phyloP scores from a whole-genome alignment of 331 rosid species.

The Pyrus hybrid region DNA sequence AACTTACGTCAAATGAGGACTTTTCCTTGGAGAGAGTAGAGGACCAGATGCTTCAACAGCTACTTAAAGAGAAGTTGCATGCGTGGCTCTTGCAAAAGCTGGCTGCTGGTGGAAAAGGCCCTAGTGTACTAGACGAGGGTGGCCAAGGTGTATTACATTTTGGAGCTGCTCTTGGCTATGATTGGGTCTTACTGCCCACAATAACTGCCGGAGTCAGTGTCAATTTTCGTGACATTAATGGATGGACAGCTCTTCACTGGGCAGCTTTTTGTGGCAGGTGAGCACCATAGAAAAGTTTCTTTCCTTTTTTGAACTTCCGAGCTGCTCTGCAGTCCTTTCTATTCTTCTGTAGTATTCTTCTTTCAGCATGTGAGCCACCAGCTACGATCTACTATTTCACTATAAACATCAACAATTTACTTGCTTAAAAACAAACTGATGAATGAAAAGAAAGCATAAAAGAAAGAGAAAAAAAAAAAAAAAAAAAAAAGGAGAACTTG shows the following conservation, averaged over 20 bases:
- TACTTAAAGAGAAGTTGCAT: slow-evolving; percentile 57
- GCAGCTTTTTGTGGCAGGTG: slow-evolving; percentile 90
- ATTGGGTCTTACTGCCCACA: slow-evolving; percentile 81
- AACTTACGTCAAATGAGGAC: slow-evolving; percentile 32
- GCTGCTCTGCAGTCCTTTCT: neutral
- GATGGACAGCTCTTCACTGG: slow-evolving; percentile 98
- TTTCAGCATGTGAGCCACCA: neutral
- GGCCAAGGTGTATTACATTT: slow-evolving; percentile 90
- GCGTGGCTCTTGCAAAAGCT: slow-evolving; percentile 72
- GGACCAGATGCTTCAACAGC: slow-evolving; percentile 55
- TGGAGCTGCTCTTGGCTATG: slow-evolving; percentile 83
- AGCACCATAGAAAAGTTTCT: slow-evolving; percentile 11
- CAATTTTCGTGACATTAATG: slow-evolving; percentile 80
- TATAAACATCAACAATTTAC: neutral
- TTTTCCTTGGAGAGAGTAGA: slow-evolving; percentile 52
- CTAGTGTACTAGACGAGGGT: slow-evolving; percentile 57
- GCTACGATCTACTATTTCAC: neutral
- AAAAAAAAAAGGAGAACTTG: neutral
- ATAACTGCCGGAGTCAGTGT: slow-evolving; percentile 64
- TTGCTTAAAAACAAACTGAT: too few species aligned
- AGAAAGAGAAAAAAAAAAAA: too few species aligned
- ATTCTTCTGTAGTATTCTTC: neutral
- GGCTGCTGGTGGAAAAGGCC: slow-evolving; percentile 79
- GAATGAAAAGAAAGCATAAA: too few species aligned
- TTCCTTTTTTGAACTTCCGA: neutral